Percentiles rank a stretch among this genome's conserved stretches.
phyloP scores from a whole-genome alignment of 2,329 filamentous ascomycete species.

The Fusarium nanum region DNA sequence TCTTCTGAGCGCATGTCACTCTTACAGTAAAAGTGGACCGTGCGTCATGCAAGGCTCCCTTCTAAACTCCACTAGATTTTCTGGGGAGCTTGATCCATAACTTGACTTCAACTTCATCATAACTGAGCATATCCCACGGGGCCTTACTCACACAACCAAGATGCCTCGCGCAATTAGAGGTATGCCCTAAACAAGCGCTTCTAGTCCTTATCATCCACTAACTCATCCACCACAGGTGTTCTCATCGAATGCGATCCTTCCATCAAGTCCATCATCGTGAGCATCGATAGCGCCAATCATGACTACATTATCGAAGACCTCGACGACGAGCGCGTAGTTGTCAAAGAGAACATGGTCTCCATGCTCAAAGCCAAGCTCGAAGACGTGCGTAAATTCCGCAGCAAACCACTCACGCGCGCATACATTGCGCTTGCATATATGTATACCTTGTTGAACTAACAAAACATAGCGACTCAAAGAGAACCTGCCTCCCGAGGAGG shows the following conservation, averaged over 20 bases:
- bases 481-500: conserved; percentile 63
- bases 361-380: conserved; percentile 76
- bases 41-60: conserved; percentile 22
- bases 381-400: conserved; percentile 62
- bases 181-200: conserved; percentile 43
- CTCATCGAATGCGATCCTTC: conserved; percentile 87
- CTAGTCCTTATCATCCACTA: background rate
- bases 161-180: conserved; percentile 71
- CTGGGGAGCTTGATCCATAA: conserved; percentile 12
- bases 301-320: conserved; percentile 84
- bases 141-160: conserved; percentile 27
- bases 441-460: conserved; percentile 18
- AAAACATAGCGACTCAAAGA: conserved; percentile 60
- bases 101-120: conserved; percentile 12
- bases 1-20: conserved; percentile 10
- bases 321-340: conserved; percentile 79
- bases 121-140: background rate
- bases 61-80: conserved; percentile 14
- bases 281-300: conserved; percentile 76
- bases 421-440: background rate
- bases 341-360: conserved; percentile 78
- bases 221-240: conserved; percentile 62
- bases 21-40: background rate
- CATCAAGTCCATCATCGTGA: conserved; percentile 86
- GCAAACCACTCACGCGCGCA: background rate